Conservation (phyloP, 2,329 filamentous ascomycete species). For the Bipolaris bicolor region DNA sequence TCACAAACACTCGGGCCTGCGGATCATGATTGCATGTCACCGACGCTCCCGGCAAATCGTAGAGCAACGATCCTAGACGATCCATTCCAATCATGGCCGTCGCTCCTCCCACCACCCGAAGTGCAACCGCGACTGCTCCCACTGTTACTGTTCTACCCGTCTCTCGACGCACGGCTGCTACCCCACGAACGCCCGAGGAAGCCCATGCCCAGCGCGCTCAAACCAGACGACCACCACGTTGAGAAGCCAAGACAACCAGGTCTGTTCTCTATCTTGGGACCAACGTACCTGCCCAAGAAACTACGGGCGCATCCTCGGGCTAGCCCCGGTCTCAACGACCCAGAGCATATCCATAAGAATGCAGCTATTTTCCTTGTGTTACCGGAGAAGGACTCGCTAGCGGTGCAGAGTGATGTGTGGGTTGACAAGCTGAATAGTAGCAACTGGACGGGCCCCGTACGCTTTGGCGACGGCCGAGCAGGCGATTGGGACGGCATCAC, state of each 20-base stretch:
- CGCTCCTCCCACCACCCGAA: slow-evolving; percentile 44
- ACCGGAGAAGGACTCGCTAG: slow-evolving; percentile 50
- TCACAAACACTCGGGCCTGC: slow-evolving; percentile 13
- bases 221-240: slow-evolving; percentile 37
- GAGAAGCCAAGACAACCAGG: slow-evolving; percentile 43
- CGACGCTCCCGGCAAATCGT: slow-evolving; percentile 37
- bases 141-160: slow-evolving; percentile 53
- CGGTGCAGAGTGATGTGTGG: slow-evolving; percentile 53
- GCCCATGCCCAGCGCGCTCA: slow-evolving; percentile 43
- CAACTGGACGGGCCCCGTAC: slow-evolving; percentile 43
- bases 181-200: slow-evolving; percentile 51
- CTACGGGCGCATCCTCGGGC: slow-evolving; percentile 49
- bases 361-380: slow-evolving; percentile 52
- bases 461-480: slow-evolving; percentile 43
- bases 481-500: slow-evolving; percentile 39
- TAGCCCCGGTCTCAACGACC: slow-evolving; percentile 48
- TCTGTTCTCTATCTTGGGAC: slow-evolving; percentile 49
- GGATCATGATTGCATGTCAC: slow-evolving; percentile 30
- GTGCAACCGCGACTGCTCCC: slow-evolving; percentile 46
- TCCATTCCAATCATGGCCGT: slow-evolving; percentile 45
- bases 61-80: slow-evolving; percentile 41
- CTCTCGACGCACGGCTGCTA: slow-evolving; percentile 50
- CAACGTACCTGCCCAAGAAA: slow-evolving; percentile 50
- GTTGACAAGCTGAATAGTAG: slow-evolving; percentile 47
- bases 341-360: slow-evolving; percentile 44